These are phyloP conservation scores for Aspergillus floridensis DNA, from an alignment of 2,329 filamentous ascomycete genomes.

Conservation along the genomic window DNA sequence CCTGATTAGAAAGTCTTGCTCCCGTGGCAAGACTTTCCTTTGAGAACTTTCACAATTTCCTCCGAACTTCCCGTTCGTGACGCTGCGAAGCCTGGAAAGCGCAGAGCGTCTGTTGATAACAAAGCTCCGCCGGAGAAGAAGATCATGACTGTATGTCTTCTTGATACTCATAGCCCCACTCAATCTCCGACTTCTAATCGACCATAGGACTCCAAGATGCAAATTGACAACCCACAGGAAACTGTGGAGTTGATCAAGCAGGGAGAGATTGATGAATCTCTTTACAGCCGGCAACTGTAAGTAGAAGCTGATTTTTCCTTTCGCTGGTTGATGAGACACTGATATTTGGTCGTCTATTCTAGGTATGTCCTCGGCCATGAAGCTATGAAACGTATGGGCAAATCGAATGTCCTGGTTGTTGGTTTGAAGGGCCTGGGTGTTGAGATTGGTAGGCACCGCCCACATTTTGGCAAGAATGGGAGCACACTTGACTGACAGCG, in stretches of 20 bases:
- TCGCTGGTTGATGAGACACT: constrained; percentile 1
- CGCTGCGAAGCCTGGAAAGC: constrained; percentile 51
- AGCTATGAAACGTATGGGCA: constrained; percentile 98
- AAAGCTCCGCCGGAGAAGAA: constrained; percentile 51
- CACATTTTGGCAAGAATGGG: not conserved
- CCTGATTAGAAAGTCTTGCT: constrained; percentile 44
- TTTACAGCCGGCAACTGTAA: constrained; percentile 64
- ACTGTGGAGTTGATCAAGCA: constrained; percentile 61
- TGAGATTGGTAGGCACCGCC: constrained; percentile 63
- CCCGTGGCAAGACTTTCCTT: constrained; percentile 40
- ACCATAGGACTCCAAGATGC: constrained; percentile 56
- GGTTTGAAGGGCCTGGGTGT: constrained; percentile 93
- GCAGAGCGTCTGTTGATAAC: constrained; percentile 50
- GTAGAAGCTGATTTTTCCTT: constrained; percentile 13
- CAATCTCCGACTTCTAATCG: constrained; percentile 6
- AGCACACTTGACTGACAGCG: constrained; percentile 8
- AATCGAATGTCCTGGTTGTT: constrained; percentile 88
- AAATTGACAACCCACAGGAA: constrained; percentile 58
- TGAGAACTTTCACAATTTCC: constrained; percentile 41
- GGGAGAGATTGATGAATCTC: constrained; percentile 65
- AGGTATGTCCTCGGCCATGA: constrained; percentile 70
- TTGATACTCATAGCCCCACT: not conserved
- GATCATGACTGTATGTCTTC: constrained; percentile 49
- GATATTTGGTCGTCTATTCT: not conserved
- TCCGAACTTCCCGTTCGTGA: constrained; percentile 44